These are phyloP conservation scores for Podaxis carcinomalis DNA, from an alignment of 768 basidiomycete species.

Conservation along the genomic window DNA sequence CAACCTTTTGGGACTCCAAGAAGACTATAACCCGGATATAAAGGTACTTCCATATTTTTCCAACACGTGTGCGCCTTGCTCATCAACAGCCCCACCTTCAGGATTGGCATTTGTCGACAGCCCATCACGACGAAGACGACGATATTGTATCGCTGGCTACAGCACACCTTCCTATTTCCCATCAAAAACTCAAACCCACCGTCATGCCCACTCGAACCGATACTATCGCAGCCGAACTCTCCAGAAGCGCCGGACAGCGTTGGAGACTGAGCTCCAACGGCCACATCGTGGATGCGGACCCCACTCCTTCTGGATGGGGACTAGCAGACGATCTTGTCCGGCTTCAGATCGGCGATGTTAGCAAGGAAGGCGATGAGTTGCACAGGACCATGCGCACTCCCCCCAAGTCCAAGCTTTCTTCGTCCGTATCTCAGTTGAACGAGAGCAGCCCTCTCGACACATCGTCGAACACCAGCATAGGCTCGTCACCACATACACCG, in stretches of 20 bases:
- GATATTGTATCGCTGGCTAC: slow-evolving; percentile 30
- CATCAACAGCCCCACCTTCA: slow-evolving; percentile 20
- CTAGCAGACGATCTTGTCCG: slow-evolving; percentile 71
- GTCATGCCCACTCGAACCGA: slow-evolving; percentile 48
- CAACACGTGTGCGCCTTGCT: slow-evolving; percentile 12
- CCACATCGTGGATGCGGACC: slow-evolving; percentile 56
- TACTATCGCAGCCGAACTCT: slow-evolving; percentile 33
- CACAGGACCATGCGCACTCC: slow-evolving; percentile 58
- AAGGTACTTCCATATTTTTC: slow-evolving; percentile 10
- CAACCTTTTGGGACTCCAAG: slow-evolving; percentile 1
- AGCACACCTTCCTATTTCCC: slow-evolving; percentile 24
- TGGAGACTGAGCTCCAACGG: slow-evolving; percentile 66
- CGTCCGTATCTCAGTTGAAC: slow-evolving; percentile 49
- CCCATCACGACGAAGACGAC: slow-evolving; percentile 23
- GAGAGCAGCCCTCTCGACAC: slow-evolving; percentile 73
- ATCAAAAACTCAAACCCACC: not conserved
- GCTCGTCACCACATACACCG: slow-evolving; percentile 66
- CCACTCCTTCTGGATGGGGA: slow-evolving; percentile 57
- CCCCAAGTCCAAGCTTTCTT: slow-evolving; percentile 58
- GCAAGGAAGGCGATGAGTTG: slow-evolving; percentile 48
- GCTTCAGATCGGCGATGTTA: slow-evolving; percentile 59
- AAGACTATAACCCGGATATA: not conserved
- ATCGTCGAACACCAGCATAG: slow-evolving; percentile 64
- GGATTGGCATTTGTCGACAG: slow-evolving; percentile 43
- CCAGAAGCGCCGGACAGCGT: slow-evolving; percentile 39